phyloP scores from a whole-genome alignment of 2,329 filamentous ascomycete species.

The Akanthomyces dipterigenus region DNA sequence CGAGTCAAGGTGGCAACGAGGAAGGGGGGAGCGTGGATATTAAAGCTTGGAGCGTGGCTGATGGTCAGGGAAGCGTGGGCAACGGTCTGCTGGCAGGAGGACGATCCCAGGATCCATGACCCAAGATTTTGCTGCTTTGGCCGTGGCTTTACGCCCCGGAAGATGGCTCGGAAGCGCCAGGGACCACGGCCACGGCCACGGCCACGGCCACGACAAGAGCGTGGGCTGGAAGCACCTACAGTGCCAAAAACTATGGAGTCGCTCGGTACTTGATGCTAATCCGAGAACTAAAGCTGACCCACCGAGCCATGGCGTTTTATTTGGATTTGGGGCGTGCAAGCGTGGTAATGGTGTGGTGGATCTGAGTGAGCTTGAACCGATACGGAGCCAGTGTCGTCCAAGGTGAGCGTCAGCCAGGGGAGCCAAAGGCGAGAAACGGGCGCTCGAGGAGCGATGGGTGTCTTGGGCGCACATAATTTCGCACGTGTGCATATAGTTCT shows the following conservation, averaged over 20 bases:
- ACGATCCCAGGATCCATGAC: slow-evolving; percentile 5
- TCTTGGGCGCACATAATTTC: not conserved
- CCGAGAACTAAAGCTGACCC: slow-evolving; percentile 7
- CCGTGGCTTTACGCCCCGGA: not conserved
- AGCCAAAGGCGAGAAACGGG: not conserved
- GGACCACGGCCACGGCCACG: not conserved
- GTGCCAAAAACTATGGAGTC: slow-evolving; percentile 11
- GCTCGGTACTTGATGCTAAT: slow-evolving; percentile 1
- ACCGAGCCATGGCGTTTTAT: slow-evolving; percentile 10
- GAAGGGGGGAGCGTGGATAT: slow-evolving; percentile 8
- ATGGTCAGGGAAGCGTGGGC: not conserved
- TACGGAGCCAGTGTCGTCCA: not conserved
- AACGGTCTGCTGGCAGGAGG: not conserved
- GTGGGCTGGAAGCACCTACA: not conserved
- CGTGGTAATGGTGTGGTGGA: slow-evolving; percentile 11
- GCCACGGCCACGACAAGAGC: not conserved
- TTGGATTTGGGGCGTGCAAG: not conserved
- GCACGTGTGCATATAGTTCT: not conserved
- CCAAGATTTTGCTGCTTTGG: not conserved
- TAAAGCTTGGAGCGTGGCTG: slow-evolving; percentile 5
- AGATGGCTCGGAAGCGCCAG: slow-evolving; percentile 6
- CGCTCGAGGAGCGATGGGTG: not conserved
- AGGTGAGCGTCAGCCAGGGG: not conserved
- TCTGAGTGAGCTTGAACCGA: slow-evolving; percentile 8
- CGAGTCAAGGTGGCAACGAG: not conserved